Percentiles rank a stretch among this genome's conserved stretches.
phyloP scores from a whole-genome alignment of 345 rosid genomes.

The Camelina neglecta region DNA sequence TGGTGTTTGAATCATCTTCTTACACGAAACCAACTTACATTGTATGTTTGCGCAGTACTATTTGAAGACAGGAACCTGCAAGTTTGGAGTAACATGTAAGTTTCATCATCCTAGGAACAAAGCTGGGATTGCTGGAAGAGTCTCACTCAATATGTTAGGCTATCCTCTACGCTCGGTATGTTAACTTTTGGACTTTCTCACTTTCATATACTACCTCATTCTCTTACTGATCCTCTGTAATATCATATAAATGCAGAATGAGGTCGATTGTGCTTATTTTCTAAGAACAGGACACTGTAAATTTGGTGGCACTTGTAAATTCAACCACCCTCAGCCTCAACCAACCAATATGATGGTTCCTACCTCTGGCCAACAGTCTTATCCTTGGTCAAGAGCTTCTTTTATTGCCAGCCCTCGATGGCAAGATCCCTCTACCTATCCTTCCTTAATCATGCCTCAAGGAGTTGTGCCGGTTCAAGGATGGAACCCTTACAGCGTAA shows the following conservation, averaged over 20 bases:
- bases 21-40: conserved; percentile 19
- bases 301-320: conserved; percentile 92
- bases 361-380: conserved; percentile 74
- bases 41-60: conserved; percentile 64
- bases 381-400: conserved; percentile 92
- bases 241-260: conserved; percentile 58
- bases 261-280: conserved; percentile 88
- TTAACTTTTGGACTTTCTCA: not conserved
- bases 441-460: conserved; percentile 85
- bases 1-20: conserved; percentile 5
- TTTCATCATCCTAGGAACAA: conserved; percentile 97
- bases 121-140: conserved; percentile 94
- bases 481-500: conserved; percentile 90
- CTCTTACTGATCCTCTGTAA: conserved; percentile 12
- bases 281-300: conserved; percentile 98
- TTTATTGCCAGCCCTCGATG: conserved; percentile 92
- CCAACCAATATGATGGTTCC: conserved; percentile 90
- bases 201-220: not conserved
- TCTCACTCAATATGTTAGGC: conserved; percentile 87
- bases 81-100: conserved; percentile 99
- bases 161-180: conserved; percentile 91
- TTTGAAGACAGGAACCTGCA: conserved; percentile 98
- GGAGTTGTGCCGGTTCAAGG: conserved; percentile 92
- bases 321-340: conserved; percentile 97
- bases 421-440: conserved; percentile 89